Evolutionary conservation across 352 stramenopile genomes (phyloP), one percentile per base, ranked within the genome.

Genomic region (Aphanomyces astaci): DNA sequence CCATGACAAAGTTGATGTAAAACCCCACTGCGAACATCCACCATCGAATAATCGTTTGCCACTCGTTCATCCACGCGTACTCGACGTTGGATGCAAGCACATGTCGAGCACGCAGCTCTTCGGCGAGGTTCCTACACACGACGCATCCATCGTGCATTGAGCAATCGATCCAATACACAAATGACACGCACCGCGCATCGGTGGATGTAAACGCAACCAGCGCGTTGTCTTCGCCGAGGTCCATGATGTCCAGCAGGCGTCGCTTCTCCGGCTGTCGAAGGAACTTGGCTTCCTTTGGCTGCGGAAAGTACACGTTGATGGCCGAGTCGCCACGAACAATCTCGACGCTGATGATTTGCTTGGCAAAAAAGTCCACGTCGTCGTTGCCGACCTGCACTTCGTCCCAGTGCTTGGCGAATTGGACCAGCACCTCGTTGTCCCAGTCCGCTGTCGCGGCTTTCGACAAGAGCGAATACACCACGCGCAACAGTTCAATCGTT

Each of bases 11-110:
- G 36, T 68, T 68, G 19, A 68, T 60, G 33, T 59, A 68, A 13
- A 68, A 27, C n/a, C 62, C 56, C 5, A 68, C 24, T 36, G 51
- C 25, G 30, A 68, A 68, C 62, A 68, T 68, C 62, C 62, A 68
- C 33, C 62, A 52, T 3, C 62, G 43, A n/a, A 68, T 19, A 4
- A 45, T 32, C 13, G 49, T 22, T 13, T 36, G 24, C 39, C 49
- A 52, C 7, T 59, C 62, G 17, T 51, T 52, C 62, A 68, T 68
- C 62, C 62, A 68, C 19, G 31, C 62, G 33, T 68, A 68, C 24
- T 59, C 22, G 13, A n/a, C 28, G 17, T 36, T 33, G 22, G 49
- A 24, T 17, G 62, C 62, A 19, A 68, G 51, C 22, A 52, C 62
- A 15, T 52, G 62, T n/a, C 62, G 62, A 9, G 62, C 55, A 7